Conservation (phyloP, 2,329 filamentous ascomycete species). For the Purpureocillium lavendulum region DNA sequence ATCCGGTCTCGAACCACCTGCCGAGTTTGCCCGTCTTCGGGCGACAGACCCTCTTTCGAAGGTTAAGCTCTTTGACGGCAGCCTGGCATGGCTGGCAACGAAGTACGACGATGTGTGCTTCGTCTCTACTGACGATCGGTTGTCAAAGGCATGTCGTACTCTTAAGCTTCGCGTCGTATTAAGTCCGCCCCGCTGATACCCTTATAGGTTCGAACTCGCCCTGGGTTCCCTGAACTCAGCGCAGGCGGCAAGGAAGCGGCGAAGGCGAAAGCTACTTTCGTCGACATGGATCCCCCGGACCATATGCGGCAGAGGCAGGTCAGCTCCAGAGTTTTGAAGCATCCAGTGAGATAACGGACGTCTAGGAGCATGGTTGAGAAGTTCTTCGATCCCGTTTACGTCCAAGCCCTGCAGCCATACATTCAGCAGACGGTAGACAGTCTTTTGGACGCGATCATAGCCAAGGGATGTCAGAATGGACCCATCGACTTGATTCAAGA, state of each 20-base stretch:
- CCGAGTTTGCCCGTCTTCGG: conserved; percentile 18
- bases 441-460: conserved; percentile 29
- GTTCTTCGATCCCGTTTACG: conserved; percentile 28
- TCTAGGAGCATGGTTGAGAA: conserved; percentile 38
- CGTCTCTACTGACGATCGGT: conserved; percentile 33
- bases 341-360: not conserved
- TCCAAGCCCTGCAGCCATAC: conserved; percentile 31
- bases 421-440: conserved; percentile 36
- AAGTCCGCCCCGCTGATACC: too few relatives aligned
- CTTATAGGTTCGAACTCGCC: conserved; percentile 25
- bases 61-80: conserved; percentile 38
- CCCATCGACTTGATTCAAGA: conserved; percentile 37
- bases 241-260: conserved; percentile 37
- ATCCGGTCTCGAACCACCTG: too few relatives aligned
- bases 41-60: conserved; percentile 32
- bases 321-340: too few relatives aligned
- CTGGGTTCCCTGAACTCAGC: conserved; percentile 38
- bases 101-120: conserved; percentile 37
- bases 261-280: conserved; percentile 40
- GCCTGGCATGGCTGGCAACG: conserved; percentile 35
- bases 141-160: conserved; percentile 30
- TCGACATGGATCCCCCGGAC: conserved; percentile 40
- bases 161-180: too few relatives aligned
- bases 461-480: conserved; percentile 21
- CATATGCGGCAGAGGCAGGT: conserved; percentile 35